Evolutionary conservation across 768 basidiomycete species (phyloP), one percentile per base, ranked within the genome.

Genomic region (Suillus fuscotomentosus): DNA sequence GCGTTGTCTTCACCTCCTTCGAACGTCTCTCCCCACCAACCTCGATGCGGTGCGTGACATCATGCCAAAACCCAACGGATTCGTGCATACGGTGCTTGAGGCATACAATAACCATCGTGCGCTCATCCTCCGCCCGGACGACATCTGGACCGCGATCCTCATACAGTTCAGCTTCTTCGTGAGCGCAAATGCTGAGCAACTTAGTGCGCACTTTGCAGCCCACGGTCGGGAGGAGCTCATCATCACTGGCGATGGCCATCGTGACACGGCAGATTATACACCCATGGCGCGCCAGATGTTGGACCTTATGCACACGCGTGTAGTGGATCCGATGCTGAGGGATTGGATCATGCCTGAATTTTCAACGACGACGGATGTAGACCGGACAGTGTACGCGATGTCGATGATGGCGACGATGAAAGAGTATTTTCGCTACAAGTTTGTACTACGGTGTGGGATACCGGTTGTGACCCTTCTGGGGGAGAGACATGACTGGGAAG

Each of bases 91-190:
- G 20, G 69, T 76, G n/a, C 42, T 77, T 5, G 56, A 66, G 42
- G 77, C 78, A 1, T 80, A 79, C 62, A 78, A 75, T 54, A 39
- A 71, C 5, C 78, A 80, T 61, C 78, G 76, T 48, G 68, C 71
- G 5, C 69, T 83, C 34, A 64, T 77, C 17, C 69, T 80, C n/a
- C 68, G 81, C 14, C 81, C 80, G 0, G 81, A 82, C 61, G 81
- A 82, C 64, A 72, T 81, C 27, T 82, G 81, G 81, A 70, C 79
- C 3, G 77, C 80, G 1, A 81, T 82, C 51, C 64, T 80, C 7
- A 70, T 66, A 20, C 80, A 81, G 50, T 69, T 80, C 65, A 78
- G 71, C 61, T 71, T 77, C 64, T 79, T 67, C 54, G 70, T 77
- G 27, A 71, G 72, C 56, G 71, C 68, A 15, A 68, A 75, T 54